Base-by-base conservation (phyloP, 495 filamentous ascomycete species). In the Xylaria curta region DNA sequence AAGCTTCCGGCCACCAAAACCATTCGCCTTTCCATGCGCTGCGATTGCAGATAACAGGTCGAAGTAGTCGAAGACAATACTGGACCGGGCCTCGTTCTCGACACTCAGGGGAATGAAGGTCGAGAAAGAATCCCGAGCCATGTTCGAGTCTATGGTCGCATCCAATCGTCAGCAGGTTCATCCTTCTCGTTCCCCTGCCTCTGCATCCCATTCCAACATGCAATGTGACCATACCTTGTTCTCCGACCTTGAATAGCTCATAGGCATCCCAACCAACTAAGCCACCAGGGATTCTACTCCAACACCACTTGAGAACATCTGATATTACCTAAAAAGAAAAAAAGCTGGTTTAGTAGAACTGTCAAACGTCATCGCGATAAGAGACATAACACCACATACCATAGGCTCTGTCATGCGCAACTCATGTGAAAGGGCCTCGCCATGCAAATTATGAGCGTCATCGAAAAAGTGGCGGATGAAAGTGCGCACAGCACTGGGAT, bases 301-400 rank as follows among this genome's bases (percentile, higher is more conserved):
- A 99, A 80, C 96, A 98, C 96, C 96, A 99, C 86, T 98, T 99
- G 74, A 98, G 83, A 40, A 98, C 94, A 77, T 94, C 95, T 74
- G 93, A 94, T 58, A 99, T 86, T 67, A 97, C 95, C 94, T 97
- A 75, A 46, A 60, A 40, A 47, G 9, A 67, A 69, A 66, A 80
- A 75, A 75, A 67, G 65, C 62, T 19, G 7, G n/a, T 42, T 21
- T 47, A 47, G 61, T 56, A 62, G 44, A 44, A 66, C 17, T n/a
- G 40, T 68, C 4, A 17, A 54, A 51, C 56, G 46, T 3, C 24
- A 21, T 56, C n/a, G 49, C 12, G 42, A 46, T 7, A 36, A 5
- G 15, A 31, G 15, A 36, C 28, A 59, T 58, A 3, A 36, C 12
- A 59, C 58, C 54, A 76, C 86, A 73, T 83, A 97, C 95, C 91